phyloP scores from a whole-genome alignment of 2,329 filamentous ascomycete genomes.

The Apiospora saccharicola region DNA sequence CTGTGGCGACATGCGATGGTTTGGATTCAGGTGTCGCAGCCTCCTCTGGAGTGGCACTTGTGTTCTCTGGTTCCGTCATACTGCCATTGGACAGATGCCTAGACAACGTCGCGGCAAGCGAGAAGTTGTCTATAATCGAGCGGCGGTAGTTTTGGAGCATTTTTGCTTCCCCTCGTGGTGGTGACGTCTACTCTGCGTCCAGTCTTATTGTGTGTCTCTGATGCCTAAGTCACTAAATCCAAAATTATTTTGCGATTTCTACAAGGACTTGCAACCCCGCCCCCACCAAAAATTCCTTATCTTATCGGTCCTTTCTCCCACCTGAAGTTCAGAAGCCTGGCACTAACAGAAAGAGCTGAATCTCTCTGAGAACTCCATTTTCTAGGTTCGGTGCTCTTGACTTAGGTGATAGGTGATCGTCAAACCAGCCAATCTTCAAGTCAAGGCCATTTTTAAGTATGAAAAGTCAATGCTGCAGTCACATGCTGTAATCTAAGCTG shows the following conservation, averaged over 20 bases:
- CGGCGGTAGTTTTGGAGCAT: conserved; percentile 9
- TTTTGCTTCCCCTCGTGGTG: background rate
- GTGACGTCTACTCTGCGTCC: background rate
- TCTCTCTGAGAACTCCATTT: no score
- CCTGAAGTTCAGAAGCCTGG: no score
- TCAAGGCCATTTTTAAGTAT: background rate
- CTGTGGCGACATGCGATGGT: conserved; percentile 53
- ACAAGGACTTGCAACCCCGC: conserved; percentile 13
- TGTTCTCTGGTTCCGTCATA: conserved; percentile 6
- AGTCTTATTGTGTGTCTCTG: background rate
- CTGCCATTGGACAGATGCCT: background rate
- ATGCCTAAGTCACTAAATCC: background rate
- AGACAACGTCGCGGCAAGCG: background rate
- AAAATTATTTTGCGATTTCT: conserved; percentile 21
- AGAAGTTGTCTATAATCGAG: background rate
- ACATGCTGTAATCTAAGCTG: no score
- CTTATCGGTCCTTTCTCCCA: background rate
- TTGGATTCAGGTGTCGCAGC: conserved; percentile 51
- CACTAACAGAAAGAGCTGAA: no score
- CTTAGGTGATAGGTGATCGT: no score
- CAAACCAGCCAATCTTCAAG: no score
- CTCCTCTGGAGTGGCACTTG: background rate
- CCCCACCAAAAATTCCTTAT: conserved; percentile 18
- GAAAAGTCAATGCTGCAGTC: background rate
- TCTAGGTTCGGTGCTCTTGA: no score